phyloP scores from a whole-genome alignment of 148 eudicot genomes.

The Silene latifolia region DNA sequence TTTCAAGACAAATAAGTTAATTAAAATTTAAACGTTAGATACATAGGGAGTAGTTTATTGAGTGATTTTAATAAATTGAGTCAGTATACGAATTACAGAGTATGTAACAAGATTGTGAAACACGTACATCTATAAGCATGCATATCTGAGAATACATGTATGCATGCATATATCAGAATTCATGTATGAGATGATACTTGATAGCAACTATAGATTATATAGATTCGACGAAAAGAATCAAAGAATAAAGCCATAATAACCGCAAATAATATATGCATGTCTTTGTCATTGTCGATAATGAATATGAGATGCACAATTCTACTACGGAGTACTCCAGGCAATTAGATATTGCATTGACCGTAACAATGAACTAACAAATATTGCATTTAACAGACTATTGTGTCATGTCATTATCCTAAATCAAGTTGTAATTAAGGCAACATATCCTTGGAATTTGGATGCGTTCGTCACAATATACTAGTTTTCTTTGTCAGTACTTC shows the following conservation, averaged over 20 bases:
- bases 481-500: background rate
- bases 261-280: background rate
- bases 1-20: too few species aligned
- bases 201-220: background rate
- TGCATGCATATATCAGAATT: background rate
- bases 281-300: background rate
- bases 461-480: background rate
- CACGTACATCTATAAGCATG: background rate
- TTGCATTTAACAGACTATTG: background rate
- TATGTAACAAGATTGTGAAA: background rate
- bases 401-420: slow-evolving; percentile 3
- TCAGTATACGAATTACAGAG: too few species aligned
- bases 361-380: background rate
- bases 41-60: too few species aligned
- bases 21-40: too few species aligned
- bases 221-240: background rate
- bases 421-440: background rate
- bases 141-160: background rate
- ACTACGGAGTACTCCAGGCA: too few species aligned
- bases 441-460: background rate
- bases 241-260: background rate
- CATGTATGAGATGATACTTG: background rate
- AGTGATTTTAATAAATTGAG: too few species aligned
- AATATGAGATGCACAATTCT: background rate
- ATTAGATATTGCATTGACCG: background rate